These are phyloP conservation scores for Acorus gramineus DNA, from an alignment of 106 monocot genomes.

Conservation along the genomic window DNA sequence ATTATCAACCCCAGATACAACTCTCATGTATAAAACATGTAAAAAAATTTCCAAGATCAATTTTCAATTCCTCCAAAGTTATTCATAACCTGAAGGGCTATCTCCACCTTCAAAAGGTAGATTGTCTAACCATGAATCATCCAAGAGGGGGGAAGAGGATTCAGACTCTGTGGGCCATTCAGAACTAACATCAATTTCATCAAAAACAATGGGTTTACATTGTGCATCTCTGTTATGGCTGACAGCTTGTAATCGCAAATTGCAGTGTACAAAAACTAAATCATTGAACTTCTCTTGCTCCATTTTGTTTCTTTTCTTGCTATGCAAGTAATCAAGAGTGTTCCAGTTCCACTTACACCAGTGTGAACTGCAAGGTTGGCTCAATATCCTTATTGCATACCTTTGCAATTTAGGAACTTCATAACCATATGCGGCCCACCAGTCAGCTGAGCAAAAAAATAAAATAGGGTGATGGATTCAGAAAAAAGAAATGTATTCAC, in stretches of 20 bases:
- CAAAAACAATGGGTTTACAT: constrained; percentile 22
- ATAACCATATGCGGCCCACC: constrained; percentile 48
- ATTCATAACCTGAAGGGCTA: constrained; percentile 18
- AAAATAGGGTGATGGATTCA: neutral
- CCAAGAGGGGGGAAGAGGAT: constrained; percentile 24
- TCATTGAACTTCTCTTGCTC: constrained; percentile 38
- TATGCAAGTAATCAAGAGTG: constrained; percentile 20
- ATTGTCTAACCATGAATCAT: constrained; percentile 43
- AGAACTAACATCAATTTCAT: constrained; percentile 37
- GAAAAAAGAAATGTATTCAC: neutral
- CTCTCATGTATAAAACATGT: no score
- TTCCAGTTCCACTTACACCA: constrained; percentile 49
- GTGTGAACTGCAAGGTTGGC: constrained; percentile 42
- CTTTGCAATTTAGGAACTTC: constrained; percentile 37
- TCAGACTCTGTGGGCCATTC: constrained; percentile 43
- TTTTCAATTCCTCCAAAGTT: no score
- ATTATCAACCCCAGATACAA: no score
- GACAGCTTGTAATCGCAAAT: constrained; percentile 28
- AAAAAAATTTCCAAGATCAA: no score
- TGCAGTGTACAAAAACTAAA: constrained; percentile 43
- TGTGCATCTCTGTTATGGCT: constrained; percentile 10
- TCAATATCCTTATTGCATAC: constrained; percentile 37
- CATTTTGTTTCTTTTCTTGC: constrained; percentile 15
- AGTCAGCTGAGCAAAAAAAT: constrained; percentile 21
- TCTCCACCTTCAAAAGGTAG: constrained; percentile 20